Conservation (phyloP, 179 eudicot species). For the Actinidia chinensis region DNA sequence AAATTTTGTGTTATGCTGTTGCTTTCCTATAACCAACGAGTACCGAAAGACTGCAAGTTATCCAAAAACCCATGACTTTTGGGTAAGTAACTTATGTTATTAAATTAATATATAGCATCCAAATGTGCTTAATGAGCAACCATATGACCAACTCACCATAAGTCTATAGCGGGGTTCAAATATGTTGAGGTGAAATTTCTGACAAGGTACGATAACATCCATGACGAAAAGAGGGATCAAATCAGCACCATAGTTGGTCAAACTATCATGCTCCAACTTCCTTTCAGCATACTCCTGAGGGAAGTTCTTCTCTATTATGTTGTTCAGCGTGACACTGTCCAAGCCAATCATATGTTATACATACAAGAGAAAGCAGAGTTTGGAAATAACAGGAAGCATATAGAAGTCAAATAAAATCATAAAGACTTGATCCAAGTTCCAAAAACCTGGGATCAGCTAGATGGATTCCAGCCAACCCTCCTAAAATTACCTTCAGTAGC, state of each 20-base stretch:
- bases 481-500: not conserved
- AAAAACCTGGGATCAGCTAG: not conserved
- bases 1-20: not conserved
- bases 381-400: not conserved
- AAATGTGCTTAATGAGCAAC: slow-evolving; percentile 3
- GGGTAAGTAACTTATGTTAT: not conserved
- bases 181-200: slow-evolving; percentile 85
- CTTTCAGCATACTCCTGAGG: slow-evolving; percentile 96
- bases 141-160: slow-evolving; percentile 65
- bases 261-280: slow-evolving; percentile 70
- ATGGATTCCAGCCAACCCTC: slow-evolving; percentile 7
- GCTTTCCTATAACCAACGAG: not conserved
- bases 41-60: not conserved
- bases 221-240: slow-evolving; percentile 96
- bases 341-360: slow-evolving; percentile 19
- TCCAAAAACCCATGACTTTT: not conserved
- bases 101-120: not conserved
- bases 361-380: slow-evolving; percentile 8
- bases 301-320: slow-evolving; percentile 84
- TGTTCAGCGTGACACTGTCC: slow-evolving; percentile 93
- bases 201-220: slow-evolving; percentile 94
- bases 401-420: slow-evolving; percentile 4
- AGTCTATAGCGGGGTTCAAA: slow-evolving; percentile 99
- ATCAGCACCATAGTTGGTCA: slow-evolving; percentile 69
- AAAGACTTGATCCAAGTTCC: slow-evolving; percentile 11